Base-by-base conservation (phyloP, 169 alveolate species). In the Plasmodium fragile region DNA sequence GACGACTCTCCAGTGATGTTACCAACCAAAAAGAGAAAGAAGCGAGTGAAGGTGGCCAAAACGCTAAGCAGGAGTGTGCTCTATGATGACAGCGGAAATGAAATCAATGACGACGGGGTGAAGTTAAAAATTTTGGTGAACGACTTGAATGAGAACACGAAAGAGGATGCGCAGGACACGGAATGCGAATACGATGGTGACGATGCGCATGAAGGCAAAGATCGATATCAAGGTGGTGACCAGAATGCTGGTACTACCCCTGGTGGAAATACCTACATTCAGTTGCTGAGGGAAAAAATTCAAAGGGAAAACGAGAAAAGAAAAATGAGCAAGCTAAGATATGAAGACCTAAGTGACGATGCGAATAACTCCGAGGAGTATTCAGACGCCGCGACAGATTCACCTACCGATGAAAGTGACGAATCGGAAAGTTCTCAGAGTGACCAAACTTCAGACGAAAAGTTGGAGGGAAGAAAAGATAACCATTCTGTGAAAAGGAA, bases 11-110 rank as follows among this genome's bases (percentile, higher is more conserved):
- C 85, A 16, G 39, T 85, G n/a, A 39, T 85, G 79, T 30, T 85
- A 22, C 93, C 93, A 52, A 85, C 85, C 11, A 73, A 75, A 85
- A 85, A 85, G 59, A 73, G 93, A 45, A 75, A 25, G 65, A 85
- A 85, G 43, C 49, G 93, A 18, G 85, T 85, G n/a, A 85, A 52
- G 70, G 93, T 85, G 16, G 77, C 83, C 16, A 85, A 85, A 85
- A 85, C 84, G 22, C 69, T 85, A 75, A 72, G 85, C 41, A 85
- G 36, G 32, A 85, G 93, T 77, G 65, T 75, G 18, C 79, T 85
- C 45, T 85, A 85, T 69, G 93, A 85, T 85, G 93, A 85, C 25
- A 28, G 18, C 65, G 93, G 93, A 11, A 85, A 85, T 85, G 93
- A 85, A 85, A 85, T 85, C 77, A 73, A 43, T 45, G 93, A 85